Conservation (phyloP, 805 yeast species). For the Wilhelminamyces savonicus region DNA sequence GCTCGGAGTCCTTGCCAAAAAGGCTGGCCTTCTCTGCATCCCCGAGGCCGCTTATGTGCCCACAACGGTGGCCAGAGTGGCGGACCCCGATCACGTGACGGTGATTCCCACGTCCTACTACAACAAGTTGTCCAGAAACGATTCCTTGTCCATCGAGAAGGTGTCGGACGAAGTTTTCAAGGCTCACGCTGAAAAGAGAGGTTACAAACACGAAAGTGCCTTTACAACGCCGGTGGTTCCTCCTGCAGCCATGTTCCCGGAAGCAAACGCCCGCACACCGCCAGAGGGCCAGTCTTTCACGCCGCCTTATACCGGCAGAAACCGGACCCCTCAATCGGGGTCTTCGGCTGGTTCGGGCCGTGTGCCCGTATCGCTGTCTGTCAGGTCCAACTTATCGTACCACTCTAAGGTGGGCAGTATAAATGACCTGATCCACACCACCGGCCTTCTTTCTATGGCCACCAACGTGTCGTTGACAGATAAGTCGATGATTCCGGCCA, state of each 20-base stretch:
- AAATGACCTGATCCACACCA: slow-evolving; percentile 27
- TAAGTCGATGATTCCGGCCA: slow-evolving; percentile 71
- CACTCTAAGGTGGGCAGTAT: slow-evolving; percentile 21
- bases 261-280: neutral
- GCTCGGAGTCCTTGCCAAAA: slow-evolving; percentile 35
- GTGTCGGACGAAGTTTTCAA: slow-evolving; percentile 39
- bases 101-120: slow-evolving; percentile 62
- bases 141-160: slow-evolving; percentile 37
- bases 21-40: slow-evolving; percentile 45
- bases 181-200: slow-evolving; percentile 44
- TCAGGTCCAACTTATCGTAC: slow-evolving; percentile 24
- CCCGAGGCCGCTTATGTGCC: slow-evolving; percentile 58
- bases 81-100: slow-evolving; percentile 53
- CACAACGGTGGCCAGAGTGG: slow-evolving; percentile 50
- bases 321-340: too few species aligned
- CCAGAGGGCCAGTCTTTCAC: too few species aligned
- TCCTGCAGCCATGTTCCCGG: slow-evolving; percentile 11
- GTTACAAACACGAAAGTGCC: slow-evolving; percentile 28
- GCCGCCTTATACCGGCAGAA: too few species aligned
- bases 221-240: slow-evolving; percentile 15
- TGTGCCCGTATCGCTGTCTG: slow-evolving; percentile 14
- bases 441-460: slow-evolving; percentile 38
- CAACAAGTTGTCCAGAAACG: slow-evolving; percentile 46
- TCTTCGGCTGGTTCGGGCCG: neutral
- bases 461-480: slow-evolving; percentile 63